Evolutionary conservation across 352 stramenopile genomes (phyloP).

Genomic region (Phytophthora nicotianae): DNA sequence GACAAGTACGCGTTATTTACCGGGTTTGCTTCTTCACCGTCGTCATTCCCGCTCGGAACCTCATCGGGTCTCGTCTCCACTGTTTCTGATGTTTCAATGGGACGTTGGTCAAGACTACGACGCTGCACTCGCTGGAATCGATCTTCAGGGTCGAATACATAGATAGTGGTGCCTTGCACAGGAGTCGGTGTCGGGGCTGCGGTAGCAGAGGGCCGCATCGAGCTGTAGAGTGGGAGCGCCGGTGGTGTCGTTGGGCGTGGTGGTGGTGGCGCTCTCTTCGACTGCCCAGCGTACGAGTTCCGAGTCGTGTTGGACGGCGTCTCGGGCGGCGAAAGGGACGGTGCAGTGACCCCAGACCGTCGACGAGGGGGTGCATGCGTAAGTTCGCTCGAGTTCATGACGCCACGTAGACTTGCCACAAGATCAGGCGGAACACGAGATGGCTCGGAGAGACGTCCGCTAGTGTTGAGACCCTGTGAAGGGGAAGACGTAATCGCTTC

Average conservation of each 20-base stretch:
- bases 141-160: constrained; percentile 51
- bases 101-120: constrained; percentile 21
- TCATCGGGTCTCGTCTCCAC: constrained; percentile 9
- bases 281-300: constrained; percentile 1
- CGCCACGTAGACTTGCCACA: constrained; percentile 56
- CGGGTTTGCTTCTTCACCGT: constrained; percentile 10
- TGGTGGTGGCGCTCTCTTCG: constrained; percentile 19
- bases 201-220: constrained; percentile 5
- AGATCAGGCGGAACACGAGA: constrained; percentile 52
- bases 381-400: constrained; percentile 81
- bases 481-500: constrained; percentile 9
- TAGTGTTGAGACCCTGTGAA: constrained; percentile 5
- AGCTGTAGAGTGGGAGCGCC: constrained; percentile 12
- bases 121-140: constrained; percentile 43
- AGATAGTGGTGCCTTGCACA: constrained; percentile 45
- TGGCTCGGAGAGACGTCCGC: constrained; percentile 20
- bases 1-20: constrained; percentile 15
- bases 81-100: constrained; percentile 3
- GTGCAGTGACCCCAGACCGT: constrained; percentile 11
- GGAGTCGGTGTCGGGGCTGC: constrained; percentile 11
- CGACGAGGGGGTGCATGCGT: constrained; percentile 46
- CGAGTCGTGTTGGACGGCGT: constrained; percentile 14
- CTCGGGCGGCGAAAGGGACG: constrained; percentile 19
- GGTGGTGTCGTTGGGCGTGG: constrained; percentile 22
- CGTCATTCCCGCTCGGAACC: constrained; percentile 4